Base-by-base conservation (phyloP, 2,329 filamentous ascomycete genomes). In the Microsporum audouinii region DNA sequence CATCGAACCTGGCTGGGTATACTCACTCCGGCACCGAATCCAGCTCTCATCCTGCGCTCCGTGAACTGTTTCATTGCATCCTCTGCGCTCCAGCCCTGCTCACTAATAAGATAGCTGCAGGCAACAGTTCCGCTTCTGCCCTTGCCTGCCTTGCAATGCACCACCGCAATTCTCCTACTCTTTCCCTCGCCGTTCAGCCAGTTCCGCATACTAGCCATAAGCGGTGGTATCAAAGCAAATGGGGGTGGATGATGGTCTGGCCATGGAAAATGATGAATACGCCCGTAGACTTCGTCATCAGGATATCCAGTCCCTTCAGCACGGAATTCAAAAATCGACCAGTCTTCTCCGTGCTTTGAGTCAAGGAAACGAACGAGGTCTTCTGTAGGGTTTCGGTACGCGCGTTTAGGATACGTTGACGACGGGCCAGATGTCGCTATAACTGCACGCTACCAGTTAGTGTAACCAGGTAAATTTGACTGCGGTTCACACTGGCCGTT, bases 251-350 rank as follows among this genome's bases (percentile, higher is more conserved):
- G 94, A 71, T 99, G 94, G 71, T 99, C 94, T 0, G 94, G 94
- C 85, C 89, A 99, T 0, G 94, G 94, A 70, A 91, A 97, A 75
- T 99, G 94, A 65, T 87, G 84, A 65, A 97, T 86, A 2, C 91
- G 82, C 38, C 84, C 82, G 71, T 96, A 90, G 0, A 99, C 92
- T 62, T 91, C 88, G 17, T 85, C 83, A 70, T 99, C 94, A 0
- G 91, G 91, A 69, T 99, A 99, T 1, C 94, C 94, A 0, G 94
- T 96, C 3, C 94, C 94, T 73, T 99, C 94, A 39, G 91, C 94
- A 53, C 94, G 86, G 68, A 99, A 99, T 76, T 99, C 94, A 90
- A 92, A 99, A 69, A 99, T 96, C 2, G 88, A 85, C 94, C 94
- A 99, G 65, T 94, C 79, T 31, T 84, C 77, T 33, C 82, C 87